Evolutionary conservation across 2,329 filamentous ascomycete species (phyloP).

Genomic region (Lachnellula subtilissima): DNA sequence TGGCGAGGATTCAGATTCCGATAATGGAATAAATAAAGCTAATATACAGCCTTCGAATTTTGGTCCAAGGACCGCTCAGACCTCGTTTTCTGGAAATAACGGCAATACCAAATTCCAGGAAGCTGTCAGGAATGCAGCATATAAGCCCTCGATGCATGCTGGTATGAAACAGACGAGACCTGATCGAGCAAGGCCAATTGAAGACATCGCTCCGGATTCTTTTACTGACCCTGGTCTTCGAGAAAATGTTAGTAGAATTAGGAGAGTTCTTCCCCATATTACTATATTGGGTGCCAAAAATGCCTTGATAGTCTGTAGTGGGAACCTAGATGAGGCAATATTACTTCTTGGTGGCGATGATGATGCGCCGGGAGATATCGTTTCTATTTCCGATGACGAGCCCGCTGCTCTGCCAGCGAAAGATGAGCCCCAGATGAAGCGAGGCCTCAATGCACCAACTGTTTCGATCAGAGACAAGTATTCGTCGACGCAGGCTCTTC

Average conservation of each 20-base stretch:
- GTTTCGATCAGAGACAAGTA: slow-evolving; percentile 57
- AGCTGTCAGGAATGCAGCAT: slow-evolving; percentile 18
- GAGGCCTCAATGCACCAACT: slow-evolving; percentile 48
- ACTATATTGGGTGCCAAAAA: slow-evolving; percentile 42
- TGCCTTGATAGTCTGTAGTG: slow-evolving; percentile 44
- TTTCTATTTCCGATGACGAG: slow-evolving; percentile 33
- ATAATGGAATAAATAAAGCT: slow-evolving; percentile 41
- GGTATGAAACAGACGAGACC: slow-evolving; percentile 33
- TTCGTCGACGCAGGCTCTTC: slow-evolving; percentile 40
- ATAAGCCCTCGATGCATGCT: slow-evolving; percentile 8
- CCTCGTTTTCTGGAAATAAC: slow-evolving; percentile 31
- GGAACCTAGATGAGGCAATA: slow-evolving; percentile 52
- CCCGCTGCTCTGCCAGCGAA: slow-evolving; percentile 21
- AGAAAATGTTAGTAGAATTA: slow-evolving; percentile 48
- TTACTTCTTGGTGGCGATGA: slow-evolving; percentile 37
- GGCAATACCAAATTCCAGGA: slow-evolving; percentile 6
- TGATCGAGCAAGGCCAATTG: slow-evolving; percentile 42
- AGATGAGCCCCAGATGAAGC: slow-evolving; percentile 46
- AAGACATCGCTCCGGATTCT: slow-evolving; percentile 42
- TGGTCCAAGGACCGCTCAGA: slow-evolving; percentile 37
- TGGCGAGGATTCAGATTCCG: slow-evolving; percentile 58
- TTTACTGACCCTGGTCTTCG: slow-evolving; percentile 46
- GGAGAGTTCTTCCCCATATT: slow-evolving; percentile 42
- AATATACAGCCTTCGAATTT: slow-evolving; percentile 60
- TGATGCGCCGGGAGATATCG: slow-evolving; percentile 33